phyloP scores from a whole-genome alignment of 169 alveolate species.

The Plasmodium berghei region DNA sequence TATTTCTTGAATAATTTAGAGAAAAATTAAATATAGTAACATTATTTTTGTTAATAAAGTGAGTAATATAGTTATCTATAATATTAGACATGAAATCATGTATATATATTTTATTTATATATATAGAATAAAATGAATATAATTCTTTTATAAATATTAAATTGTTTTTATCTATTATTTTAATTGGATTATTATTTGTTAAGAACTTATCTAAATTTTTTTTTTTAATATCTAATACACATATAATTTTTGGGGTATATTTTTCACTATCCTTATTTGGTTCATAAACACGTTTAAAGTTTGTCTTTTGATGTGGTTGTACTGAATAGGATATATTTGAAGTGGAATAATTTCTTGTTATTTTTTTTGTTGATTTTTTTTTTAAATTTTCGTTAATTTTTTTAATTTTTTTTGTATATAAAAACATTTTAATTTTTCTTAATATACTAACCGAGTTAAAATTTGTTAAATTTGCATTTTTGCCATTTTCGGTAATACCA shows the following conservation, averaged over 20 bases:
- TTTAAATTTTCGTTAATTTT: constrained; percentile 13
- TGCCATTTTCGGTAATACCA: neutral
- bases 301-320: neutral
- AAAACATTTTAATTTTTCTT: constrained; percentile 28
- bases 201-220: constrained; percentile 34
- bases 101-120: constrained; percentile 33
- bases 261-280: neutral
- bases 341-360: neutral
- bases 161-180: constrained; percentile 16
- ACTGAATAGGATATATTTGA: neutral
- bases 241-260: constrained; percentile 10
- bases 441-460: neutral
- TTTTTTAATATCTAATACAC: constrained; percentile 31
- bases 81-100: constrained; percentile 28
- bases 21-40: constrained; percentile 43
- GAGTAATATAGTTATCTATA: constrained; percentile 7
- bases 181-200: constrained; percentile 7
- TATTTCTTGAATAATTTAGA: constrained; percentile 1
- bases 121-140: constrained; percentile 32
- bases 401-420: constrained; percentile 19
- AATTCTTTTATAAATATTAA: constrained; percentile 17
- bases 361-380: neutral
- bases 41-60: constrained; percentile 24
- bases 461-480: neutral
- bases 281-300: neutral